Base-by-base conservation (phyloP, 257 asterid genomes). In the Knoxia roxburghii region DNA sequence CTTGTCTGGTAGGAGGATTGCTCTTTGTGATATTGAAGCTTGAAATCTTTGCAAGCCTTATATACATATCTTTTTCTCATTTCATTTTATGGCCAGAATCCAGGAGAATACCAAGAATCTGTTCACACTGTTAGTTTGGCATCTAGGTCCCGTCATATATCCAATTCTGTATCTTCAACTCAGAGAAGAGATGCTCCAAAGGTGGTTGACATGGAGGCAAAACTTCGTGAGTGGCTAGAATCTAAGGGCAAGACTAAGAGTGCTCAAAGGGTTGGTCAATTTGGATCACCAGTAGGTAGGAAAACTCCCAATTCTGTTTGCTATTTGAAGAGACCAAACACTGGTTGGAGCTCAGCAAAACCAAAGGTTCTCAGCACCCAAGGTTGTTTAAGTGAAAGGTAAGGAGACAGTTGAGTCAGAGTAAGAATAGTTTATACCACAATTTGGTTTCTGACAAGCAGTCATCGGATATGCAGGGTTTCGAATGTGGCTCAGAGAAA, bases 81-180 rank as follows among this genome's bases (percentile, higher is more conserved):
- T 12, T 59, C 39, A 59, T 40, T 18, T 45, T 53, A 35, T 64
- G 32, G 40, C 39, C 50, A 90, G 99, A 94, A 94, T 80, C 99
- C 99, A 23, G 92, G 95, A 70, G 91, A 84, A 64, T 94, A 94
- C 65, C 95, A 88, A 78, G 96, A 93, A 79, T 93, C 90, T 55
- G 95, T 93, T 66, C 85, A 84, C 72, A 93, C 99, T 20, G 95
- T 90, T 64, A 88, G 88, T 78, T 77, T 93, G 79, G 99, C 99
- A 32, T 90, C 99, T 17, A 81, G 96, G 77, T 90, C 99, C 26
- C 89, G 99, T 68, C 89, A 84, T 54, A 78, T 90, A 18, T 77
- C 92, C 55, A 85, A 90, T 80, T 69, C 75, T 41, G 62, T 74
- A 46, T 67, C 72, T 56, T 77, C 95, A 43, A 73, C 85, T 45